phyloP scores from a whole-genome alignment of 345 rosid genomes.

The Populus simonii region DNA sequence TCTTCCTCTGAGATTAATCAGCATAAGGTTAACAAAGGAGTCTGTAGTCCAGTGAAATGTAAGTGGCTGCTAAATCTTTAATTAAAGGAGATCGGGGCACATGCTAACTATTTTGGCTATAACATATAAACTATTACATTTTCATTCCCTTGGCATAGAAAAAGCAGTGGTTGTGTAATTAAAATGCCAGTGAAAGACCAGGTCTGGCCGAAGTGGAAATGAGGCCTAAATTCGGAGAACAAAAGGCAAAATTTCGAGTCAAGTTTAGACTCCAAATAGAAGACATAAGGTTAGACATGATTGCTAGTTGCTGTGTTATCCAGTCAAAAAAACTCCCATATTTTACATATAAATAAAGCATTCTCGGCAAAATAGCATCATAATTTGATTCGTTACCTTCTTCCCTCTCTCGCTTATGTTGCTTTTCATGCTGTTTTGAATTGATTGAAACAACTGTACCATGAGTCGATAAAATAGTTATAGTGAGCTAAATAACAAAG shows the following conservation, averaged over 20 bases:
- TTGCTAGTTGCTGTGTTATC: background rate
- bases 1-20: constrained; percentile 1
- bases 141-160: background rate
- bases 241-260: background rate
- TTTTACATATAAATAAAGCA: background rate
- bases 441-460: constrained; percentile 28
- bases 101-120: background rate
- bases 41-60: background rate
- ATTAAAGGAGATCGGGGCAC: no score
- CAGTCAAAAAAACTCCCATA: no score
- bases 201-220: background rate
- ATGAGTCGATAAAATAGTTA: background rate
- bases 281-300: background rate
- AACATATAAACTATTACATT: background rate
- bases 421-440: constrained; percentile 31
- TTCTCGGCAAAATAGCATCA: background rate
- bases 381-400: constrained; percentile 26
- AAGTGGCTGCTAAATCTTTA: background rate
- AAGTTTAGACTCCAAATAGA: background rate
- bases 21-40: background rate
- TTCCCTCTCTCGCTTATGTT: constrained; percentile 32
- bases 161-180: background rate
- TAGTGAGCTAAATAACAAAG: background rate
- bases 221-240: background rate
- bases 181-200: background rate